Base-by-base conservation (phyloP, 495 filamentous ascomycete species). In the Cercophora newfieldiana region DNA sequence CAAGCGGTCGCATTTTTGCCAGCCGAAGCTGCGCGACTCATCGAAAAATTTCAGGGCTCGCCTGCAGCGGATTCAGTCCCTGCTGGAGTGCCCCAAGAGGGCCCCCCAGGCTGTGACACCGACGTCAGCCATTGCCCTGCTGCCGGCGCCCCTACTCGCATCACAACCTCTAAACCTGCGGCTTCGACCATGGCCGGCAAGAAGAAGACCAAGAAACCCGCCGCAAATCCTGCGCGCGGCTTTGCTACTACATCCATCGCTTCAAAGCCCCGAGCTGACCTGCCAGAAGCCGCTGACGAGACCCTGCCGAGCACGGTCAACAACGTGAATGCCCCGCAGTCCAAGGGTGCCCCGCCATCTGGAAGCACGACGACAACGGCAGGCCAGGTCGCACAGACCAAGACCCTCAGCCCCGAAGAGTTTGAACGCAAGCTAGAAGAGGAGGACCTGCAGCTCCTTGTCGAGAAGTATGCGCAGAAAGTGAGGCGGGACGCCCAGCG, bases 201-300 rank as follows among this genome's bases (percentile, higher is more conserved):
- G 72, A 96, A 92, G 80, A 98, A 91, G 77, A 90, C 95, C 77
- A 94, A 91, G 77, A 97, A 97, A 81, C 80, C 90, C 53, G 84
- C 82, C 18, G 82, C 87, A 19, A 97, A 97, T 76, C 91, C 94
- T 28, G 91, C 91, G 49, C 86, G 95, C 71, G 94, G 93, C 8
- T 93, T 97, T 80, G 92, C 94, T 65, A 99, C 95, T 1, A 93
- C 91, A 16, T 97, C 94, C 14, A 83, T 92, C 57, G 90, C 92
- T 47, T 94, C 91, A 7, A 97, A 96, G 77, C 72, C 82, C 3
- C 82, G 84, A 68, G 71, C 70, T 56, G 80, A 84, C 66, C 65
- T 74, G 58, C 55, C 75, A 62, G 73, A 75, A 70, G 75, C 76
- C 71, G 62, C 76, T 71, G 71, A 73, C 71, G 73, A 72, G 49